phyloP scores from a whole-genome alignment of 768 basidiomycete genomes.

The Podaxis pistillaris region DNA sequence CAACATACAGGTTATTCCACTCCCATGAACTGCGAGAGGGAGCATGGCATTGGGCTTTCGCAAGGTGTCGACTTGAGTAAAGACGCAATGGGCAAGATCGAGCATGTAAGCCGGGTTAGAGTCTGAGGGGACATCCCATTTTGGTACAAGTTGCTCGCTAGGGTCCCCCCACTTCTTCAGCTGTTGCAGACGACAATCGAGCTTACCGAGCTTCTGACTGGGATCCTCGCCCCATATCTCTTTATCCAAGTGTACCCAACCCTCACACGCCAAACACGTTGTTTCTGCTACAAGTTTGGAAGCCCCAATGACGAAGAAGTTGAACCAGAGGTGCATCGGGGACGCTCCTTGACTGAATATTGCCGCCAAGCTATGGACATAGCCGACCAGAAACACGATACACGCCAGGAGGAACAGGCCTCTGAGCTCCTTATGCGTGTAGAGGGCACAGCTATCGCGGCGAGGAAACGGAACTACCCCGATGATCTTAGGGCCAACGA shows the following conservation, averaged over 20 bases:
- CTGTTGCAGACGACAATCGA: constrained; percentile 12
- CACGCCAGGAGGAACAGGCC: constrained; percentile 5
- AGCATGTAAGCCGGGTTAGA: constrained; percentile 6
- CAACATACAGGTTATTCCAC: constrained; percentile 22
- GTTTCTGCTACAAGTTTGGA: constrained; percentile 16
- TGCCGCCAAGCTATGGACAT: neutral
- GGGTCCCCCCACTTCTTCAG: constrained; percentile 19
- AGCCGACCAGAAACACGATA: neutral
- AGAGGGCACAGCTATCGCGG: constrained; percentile 15
- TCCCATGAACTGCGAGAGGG: constrained; percentile 19
- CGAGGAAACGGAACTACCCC: constrained; percentile 2
- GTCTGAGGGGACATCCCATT: neutral
- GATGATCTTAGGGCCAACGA: constrained; percentile 12
- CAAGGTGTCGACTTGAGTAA: neutral
- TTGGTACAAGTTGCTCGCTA: neutral
- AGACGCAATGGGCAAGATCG: constrained; percentile 12
- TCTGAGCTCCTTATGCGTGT: constrained; percentile 14
- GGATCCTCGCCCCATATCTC: constrained; percentile 9
- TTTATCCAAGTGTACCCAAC: constrained; percentile 17
- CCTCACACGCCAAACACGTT: constrained; percentile 17
- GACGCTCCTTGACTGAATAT: neutral
- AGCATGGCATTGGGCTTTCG: constrained; percentile 12
- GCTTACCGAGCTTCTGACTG: constrained; percentile 7
- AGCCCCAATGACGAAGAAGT: constrained; percentile 1
- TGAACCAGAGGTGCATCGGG: neutral